Base-by-base conservation (phyloP, 2,329 filamentous ascomycete genomes). In the Scedosporium minutisporum region DNA sequence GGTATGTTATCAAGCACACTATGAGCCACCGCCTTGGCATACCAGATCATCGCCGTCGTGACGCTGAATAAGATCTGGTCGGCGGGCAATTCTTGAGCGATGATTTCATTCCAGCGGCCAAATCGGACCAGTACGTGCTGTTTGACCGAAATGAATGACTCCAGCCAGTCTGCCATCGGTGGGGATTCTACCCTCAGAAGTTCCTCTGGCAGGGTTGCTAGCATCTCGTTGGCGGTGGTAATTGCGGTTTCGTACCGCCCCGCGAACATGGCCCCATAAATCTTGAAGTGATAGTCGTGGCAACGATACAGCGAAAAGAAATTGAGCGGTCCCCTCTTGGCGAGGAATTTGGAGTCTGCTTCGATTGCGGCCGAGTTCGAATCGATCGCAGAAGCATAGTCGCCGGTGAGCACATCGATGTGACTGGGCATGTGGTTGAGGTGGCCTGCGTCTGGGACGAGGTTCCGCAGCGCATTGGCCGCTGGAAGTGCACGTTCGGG, bases 81-180 rank as follows among this genome's bases (percentile, higher is more conserved):
- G 0, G 71, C 62, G 0, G 88, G 88, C 0, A 89, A 64, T 0
- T 74, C 64, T 0, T 89, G 72, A 1, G 75, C 72, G 7, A 88
- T 73, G 23, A 92, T 77, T 0, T 90, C 86, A 0, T 84, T 69
- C 90, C 90, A 93, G 16, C 76, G 77, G 0, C 90, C 90, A 67
- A 93, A 93, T 0, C 90, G 84, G 55, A 93, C 79, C 16, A 90
- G 76, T 1, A 87, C 85, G 70, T 93, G 89, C 1, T 87, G 76
- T 3, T 85, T 81, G 71, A 90, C 84, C 1, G 82, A 81, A 3
- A 89, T 73, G 66, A 91, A 91, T 1, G 82, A 82, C 72, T 93
- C 90, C 1, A 92, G 76, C 85, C 87, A 92, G 71, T 92, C 88
- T 0, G 89, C 88, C 88, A 93, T 91, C 0, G 87, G 87, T 0